phyloP scores from a whole-genome alignment of 2,329 filamentous ascomycete genomes.

The Cordyceps fumosorosea region DNA sequence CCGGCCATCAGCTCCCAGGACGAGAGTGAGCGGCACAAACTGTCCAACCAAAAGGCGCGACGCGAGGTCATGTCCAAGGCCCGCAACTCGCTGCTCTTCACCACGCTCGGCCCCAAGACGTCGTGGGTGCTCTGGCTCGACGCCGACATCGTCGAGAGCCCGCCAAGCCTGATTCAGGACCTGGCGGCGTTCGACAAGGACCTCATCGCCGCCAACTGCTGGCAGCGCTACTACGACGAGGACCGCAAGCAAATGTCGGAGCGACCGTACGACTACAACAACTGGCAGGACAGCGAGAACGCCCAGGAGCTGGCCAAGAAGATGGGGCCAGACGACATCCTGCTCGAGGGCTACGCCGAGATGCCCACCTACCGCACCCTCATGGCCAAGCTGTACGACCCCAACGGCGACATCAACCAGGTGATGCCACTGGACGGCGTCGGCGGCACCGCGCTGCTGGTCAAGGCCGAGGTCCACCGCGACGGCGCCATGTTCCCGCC shows the following conservation, averaged over 20 bases:
- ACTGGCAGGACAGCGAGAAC: conserved; percentile 83
- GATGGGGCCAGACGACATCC: conserved; percentile 87
- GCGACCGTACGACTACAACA: conserved; percentile 94
- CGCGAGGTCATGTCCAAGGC: conserved; percentile 88
- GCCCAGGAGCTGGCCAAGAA: conserved; percentile 67
- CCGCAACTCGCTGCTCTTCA: conserved; percentile 90
- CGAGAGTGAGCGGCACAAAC: conserved; percentile 85
- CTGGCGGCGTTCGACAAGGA: conserved; percentile 80
- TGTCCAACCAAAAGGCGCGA: conserved; percentile 79
- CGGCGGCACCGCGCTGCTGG: conserved; percentile 83
- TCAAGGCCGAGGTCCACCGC: conserved; percentile 93
- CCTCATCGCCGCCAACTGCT: conserved; percentile 94
- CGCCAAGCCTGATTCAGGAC: conserved; percentile 79
- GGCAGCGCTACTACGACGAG: conserved; percentile 71
- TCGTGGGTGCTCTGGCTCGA: conserved; percentile 98
- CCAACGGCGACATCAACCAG: conserved; percentile 48
- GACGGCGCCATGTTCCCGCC: conserved; percentile 98
- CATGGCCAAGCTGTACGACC: conserved; percentile 74
- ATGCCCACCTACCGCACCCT: conserved; percentile 87
- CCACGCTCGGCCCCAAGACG: conserved; percentile 81
- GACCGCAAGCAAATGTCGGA: conserved; percentile 64
- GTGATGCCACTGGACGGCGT: conserved; percentile 84
- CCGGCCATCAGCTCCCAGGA: conserved; percentile 72
- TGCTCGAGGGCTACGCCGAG: conserved; percentile 88
- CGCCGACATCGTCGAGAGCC: conserved; percentile 84